Conservation (phyloP, 2,329 filamentous ascomycete species). For the Elsinoe fawcettii region DNA sequence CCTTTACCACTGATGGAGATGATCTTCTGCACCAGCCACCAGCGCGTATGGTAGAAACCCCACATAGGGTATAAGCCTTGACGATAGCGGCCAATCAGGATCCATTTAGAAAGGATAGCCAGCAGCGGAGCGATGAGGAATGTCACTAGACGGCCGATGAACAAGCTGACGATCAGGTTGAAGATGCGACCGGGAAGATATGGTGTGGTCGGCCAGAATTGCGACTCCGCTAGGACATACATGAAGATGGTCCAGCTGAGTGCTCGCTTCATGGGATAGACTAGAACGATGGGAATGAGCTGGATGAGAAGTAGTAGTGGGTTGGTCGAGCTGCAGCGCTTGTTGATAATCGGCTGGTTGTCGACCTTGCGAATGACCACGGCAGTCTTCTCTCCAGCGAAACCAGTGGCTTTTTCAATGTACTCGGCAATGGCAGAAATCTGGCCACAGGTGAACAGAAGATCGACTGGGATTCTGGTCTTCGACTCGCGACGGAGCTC, state of each 20-base stretch:
- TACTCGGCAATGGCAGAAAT: slow-evolving; percentile 34
- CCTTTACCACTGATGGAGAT: slow-evolving; percentile 43
- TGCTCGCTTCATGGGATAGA: slow-evolving; percentile 46
- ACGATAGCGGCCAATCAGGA: slow-evolving; percentile 46
- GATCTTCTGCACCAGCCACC: slow-evolving; percentile 53
- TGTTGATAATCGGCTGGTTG: slow-evolving; percentile 17
- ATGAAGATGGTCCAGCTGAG: slow-evolving; percentile 49
- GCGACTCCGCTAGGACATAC: slow-evolving; percentile 37
- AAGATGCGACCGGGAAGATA: slow-evolving; percentile 41
- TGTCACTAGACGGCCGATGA: slow-evolving; percentile 36
- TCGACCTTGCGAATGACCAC: slow-evolving; percentile 18
- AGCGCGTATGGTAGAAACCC: slow-evolving; percentile 50
- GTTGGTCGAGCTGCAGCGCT: slow-evolving; percentile 44
- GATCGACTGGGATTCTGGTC: slow-evolving; percentile 43
- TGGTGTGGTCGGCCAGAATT: slow-evolving; percentile 35
- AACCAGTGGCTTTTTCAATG: slow-evolving; percentile 30
- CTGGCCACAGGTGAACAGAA: slow-evolving; percentile 45
- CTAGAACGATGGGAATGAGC: slow-evolving; percentile 42
- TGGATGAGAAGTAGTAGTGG: slow-evolving; percentile 44
- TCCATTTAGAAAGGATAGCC: slow-evolving; percentile 48
- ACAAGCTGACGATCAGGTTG: slow-evolving; percentile 41
- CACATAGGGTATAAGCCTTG: slow-evolving; percentile 54
- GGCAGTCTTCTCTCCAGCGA: slow-evolving; percentile 15
- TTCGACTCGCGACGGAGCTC: slow-evolving; percentile 44
- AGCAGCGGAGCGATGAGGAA: slow-evolving; percentile 37